These are phyloP conservation scores for Yamadazyma dushanensis DNA, from an alignment of 1,139 yeast species.

Conservation along the genomic window DNA sequence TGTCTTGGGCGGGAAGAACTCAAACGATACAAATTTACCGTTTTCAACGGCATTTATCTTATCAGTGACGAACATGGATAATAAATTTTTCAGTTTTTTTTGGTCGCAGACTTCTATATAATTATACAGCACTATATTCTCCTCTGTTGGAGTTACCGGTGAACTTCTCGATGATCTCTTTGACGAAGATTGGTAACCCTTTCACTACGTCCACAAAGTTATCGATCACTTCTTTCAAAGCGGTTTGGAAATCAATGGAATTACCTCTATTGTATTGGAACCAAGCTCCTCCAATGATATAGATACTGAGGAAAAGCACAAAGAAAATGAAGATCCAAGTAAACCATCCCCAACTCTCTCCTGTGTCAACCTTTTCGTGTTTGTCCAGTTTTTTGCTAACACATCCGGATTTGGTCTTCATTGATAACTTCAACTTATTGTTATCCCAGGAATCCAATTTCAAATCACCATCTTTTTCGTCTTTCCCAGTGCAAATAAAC, in stretches of 20 bases:
- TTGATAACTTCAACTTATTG: slow-evolving; percentile 22
- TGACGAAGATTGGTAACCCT: slow-evolving; percentile 70
- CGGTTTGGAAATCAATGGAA: slow-evolving; percentile 50
- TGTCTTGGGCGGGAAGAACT: slow-evolving; percentile 97
- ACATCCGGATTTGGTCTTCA: slow-evolving; percentile 41
- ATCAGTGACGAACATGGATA: slow-evolving; percentile 30
- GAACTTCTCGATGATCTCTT: slow-evolving; percentile 69
- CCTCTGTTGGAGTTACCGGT: slow-evolving; percentile 74
- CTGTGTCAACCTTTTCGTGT: slow-evolving; percentile 22
- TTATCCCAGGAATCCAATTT: slow-evolving; percentile 35
- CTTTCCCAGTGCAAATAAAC: slow-evolving; percentile 50
- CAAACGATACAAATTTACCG: slow-evolving; percentile 76
- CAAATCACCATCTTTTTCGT: slow-evolving; percentile 34
- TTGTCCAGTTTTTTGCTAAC: slow-evolving; percentile 21
- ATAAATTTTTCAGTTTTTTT: slow-evolving; percentile 1
- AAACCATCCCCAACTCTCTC: slow-evolving; percentile 73
- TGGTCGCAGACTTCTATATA: not conserved
- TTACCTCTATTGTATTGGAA: slow-evolving; percentile 59
- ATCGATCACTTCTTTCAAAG: slow-evolving; percentile 73
- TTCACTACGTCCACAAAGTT: slow-evolving; percentile 57
- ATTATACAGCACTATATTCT: slow-evolving; percentile 86
- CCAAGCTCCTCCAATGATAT: slow-evolving; percentile 81
- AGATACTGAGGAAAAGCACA: slow-evolving; percentile 66
- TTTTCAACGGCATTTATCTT: slow-evolving; percentile 46
- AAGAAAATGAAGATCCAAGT: slow-evolving; percentile 71